Evolutionary conservation across 2,329 filamentous ascomycete species (phyloP).

Genomic region (Hirsutella rhossiliensis): DNA sequence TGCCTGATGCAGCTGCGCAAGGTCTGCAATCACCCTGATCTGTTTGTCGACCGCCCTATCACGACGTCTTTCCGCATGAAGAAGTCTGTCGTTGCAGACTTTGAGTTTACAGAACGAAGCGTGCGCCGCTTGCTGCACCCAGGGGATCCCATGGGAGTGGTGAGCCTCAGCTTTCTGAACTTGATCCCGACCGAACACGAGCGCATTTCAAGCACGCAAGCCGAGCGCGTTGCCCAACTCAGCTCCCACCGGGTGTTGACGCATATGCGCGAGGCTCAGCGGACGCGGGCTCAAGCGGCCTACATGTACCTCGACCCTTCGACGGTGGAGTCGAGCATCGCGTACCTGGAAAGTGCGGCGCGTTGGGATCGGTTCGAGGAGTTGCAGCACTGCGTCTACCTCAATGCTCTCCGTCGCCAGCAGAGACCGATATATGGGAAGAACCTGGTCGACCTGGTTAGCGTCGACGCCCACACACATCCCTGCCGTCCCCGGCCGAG

Average conservation of each 20-base stretch:
- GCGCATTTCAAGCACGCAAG: constrained; percentile 40
- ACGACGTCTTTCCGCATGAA: constrained; percentile 94
- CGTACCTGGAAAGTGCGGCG: constrained; percentile 59
- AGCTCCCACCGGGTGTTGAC: constrained; percentile 60
- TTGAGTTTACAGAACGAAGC: constrained; percentile 57
- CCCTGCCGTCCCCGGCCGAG: constrained; percentile 49
- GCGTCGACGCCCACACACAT: constrained; percentile 46
- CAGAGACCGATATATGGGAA: constrained; percentile 72
- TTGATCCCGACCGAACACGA: constrained; percentile 64
- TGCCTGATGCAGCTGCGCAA: constrained; percentile 96
- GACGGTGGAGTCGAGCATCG: constrained; percentile 56
- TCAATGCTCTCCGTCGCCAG: constrained; percentile 72
- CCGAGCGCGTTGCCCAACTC: constrained; percentile 48
- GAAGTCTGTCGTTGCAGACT: constrained; percentile 63
- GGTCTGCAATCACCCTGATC: constrained; percentile 95
- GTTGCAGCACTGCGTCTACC: constrained; percentile 66
- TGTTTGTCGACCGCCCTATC: constrained; percentile 92
- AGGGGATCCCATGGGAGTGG: constrained; percentile 46
- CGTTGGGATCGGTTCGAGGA: constrained; percentile 63
- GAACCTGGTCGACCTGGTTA: constrained; percentile 63
- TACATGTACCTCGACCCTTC: constrained; percentile 48
- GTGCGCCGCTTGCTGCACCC: constrained; percentile 56
- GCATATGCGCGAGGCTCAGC: constrained; percentile 61
- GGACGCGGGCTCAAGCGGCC: constrained; percentile 43
- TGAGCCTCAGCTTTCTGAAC: constrained; percentile 69